phyloP scores from a whole-genome alignment of 257 asterid genomes.

The Nicotiana tabacum region DNA sequence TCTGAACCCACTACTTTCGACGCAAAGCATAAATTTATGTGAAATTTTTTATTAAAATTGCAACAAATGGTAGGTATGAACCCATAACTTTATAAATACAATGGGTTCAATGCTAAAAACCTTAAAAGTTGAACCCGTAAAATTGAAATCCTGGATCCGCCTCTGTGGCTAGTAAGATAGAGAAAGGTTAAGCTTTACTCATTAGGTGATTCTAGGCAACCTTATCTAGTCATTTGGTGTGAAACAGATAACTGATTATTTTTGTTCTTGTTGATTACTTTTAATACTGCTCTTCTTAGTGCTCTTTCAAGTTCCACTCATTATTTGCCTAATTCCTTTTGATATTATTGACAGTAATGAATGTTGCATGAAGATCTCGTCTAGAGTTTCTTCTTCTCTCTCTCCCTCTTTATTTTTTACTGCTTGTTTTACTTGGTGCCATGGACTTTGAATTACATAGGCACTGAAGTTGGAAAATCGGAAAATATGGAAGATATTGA shows the following conservation, averaged over 20 bases:
- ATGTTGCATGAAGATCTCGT: not conserved
- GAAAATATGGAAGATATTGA: slow-evolving; percentile 34
- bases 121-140: no score
- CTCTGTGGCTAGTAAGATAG: not conserved
- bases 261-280: not conserved
- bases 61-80: no score
- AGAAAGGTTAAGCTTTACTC: not conserved
- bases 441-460: not conserved
- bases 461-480: slow-evolving; percentile 16
- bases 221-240: not conserved
- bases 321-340: no score
- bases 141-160: no score
- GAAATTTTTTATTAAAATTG: no score
- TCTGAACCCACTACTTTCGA: no score
- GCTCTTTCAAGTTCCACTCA: not conserved
- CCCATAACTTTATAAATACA: no score
- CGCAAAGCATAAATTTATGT: no score
- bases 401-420: not conserved
- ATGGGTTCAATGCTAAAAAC: no score
- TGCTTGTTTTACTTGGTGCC: not conserved
- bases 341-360: not conserved
- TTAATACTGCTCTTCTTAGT: not conserved
- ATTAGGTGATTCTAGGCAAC: not conserved
- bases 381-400: not conserved
- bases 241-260: not conserved